These are phyloP conservation scores for Linnemannia exigua DNA, from an alignment of 192 early-diverging fungal genomes.

Conservation along the genomic window DNA sequence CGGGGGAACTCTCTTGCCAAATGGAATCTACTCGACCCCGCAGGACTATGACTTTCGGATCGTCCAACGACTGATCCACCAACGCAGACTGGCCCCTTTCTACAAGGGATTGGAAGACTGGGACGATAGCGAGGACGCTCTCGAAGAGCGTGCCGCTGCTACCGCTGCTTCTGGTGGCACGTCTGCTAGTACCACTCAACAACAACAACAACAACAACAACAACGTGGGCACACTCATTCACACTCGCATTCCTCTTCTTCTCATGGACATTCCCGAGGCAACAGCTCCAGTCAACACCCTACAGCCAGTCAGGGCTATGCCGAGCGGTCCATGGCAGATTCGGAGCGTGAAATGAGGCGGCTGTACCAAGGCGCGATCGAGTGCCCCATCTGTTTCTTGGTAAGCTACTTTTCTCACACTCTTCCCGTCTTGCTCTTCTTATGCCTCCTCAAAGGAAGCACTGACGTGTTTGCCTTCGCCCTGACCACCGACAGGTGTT, in stretches of 20 bases:
- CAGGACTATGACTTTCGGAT: slow-evolving; percentile 85
- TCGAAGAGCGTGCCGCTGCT: slow-evolving; percentile 52
- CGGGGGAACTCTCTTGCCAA: slow-evolving; percentile 73
- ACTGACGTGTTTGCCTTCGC: background rate
- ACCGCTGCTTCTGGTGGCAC: slow-evolving; percentile 12
- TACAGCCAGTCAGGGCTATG: slow-evolving; percentile 20
- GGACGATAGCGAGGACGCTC: slow-evolving; percentile 60
- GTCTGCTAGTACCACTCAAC: slow-evolving; percentile 7
- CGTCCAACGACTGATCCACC: slow-evolving; percentile 80
- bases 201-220: slow-evolving; percentile 25
- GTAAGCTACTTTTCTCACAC: slow-evolving; percentile 59
- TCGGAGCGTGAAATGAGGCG: slow-evolving; percentile 48
- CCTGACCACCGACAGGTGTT: background rate
- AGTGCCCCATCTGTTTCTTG: slow-evolving; percentile 97
- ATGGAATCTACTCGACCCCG: slow-evolving; percentile 76
- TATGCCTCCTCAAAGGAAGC: background rate
- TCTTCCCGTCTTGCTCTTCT: background rate
- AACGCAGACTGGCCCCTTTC: slow-evolving; percentile 86
- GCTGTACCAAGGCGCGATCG: slow-evolving; percentile 76
- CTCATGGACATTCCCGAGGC: background rate
- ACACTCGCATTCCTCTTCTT: slow-evolving; percentile 4
- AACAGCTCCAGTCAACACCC: background rate
- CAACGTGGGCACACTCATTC: slow-evolving; percentile 1
- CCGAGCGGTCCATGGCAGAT: slow-evolving; percentile 18
- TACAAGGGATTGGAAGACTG: slow-evolving; percentile 85